phyloP scores from a whole-genome alignment of 345 rosid genomes.

The Nasturtium officinale region DNA sequence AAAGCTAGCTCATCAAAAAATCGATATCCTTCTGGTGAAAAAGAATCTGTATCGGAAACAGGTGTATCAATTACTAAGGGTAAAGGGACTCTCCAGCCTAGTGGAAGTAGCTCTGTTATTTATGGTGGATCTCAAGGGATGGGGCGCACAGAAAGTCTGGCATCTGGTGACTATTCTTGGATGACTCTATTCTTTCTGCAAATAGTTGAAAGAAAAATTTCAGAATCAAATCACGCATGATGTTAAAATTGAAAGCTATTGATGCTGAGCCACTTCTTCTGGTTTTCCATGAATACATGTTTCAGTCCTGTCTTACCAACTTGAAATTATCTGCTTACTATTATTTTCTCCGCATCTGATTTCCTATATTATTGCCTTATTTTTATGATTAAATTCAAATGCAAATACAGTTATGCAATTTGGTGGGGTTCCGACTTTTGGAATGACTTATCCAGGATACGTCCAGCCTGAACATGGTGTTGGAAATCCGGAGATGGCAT shows the following conservation, averaged over 20 bases:
- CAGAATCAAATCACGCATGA: background rate
- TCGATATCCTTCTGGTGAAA: slow-evolving; percentile 57
- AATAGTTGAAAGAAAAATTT: background rate
- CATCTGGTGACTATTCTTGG: slow-evolving; percentile 64
- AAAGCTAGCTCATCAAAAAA: slow-evolving; percentile 49
- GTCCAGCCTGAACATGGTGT: slow-evolving; percentile 72
- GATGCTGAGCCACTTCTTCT: slow-evolving; percentile 2
- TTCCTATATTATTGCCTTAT: background rate
- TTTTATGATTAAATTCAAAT: slow-evolving; percentile 10
- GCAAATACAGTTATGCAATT: slow-evolving; percentile 68
- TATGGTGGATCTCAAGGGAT: slow-evolving; percentile 74
- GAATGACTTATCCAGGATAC: slow-evolving; percentile 89
- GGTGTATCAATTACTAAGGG: slow-evolving; percentile 65
- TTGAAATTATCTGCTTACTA: slow-evolving; percentile 7
- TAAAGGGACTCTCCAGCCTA: slow-evolving; percentile 61
- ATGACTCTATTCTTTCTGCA: slow-evolving; percentile 7
- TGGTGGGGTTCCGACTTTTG: slow-evolving; percentile 91
- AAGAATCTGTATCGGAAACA: slow-evolving; percentile 60
- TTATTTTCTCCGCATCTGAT: background rate
- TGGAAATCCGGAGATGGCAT: slow-evolving; percentile 94
- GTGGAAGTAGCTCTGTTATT: slow-evolving; percentile 66
- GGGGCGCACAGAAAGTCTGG: slow-evolving; percentile 65
- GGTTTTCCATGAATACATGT: background rate
- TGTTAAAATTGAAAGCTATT: slow-evolving; percentile 18
- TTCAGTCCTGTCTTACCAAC: background rate